Base-by-base conservation (phyloP, 1,284 basidiomycete genomes). In the Microbotryum saponariae region DNA sequence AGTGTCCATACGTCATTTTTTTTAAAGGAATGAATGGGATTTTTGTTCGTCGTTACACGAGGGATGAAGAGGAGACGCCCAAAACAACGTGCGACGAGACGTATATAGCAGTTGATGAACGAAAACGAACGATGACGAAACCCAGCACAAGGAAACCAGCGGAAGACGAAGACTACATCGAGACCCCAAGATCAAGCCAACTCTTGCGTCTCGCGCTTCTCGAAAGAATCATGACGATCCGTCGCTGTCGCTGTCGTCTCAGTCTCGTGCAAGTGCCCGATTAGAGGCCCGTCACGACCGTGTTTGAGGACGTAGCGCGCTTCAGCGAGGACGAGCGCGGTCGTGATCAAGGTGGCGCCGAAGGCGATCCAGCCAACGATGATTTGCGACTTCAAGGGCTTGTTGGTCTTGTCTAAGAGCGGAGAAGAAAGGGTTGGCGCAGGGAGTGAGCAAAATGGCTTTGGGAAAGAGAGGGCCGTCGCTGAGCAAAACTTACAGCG, bases 251-350 rank as follows among this genome's bases (percentile, higher is more conserved):
- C 27, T 6, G 49, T 42, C 49, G 50, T 56, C 54, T 47, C 33
- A 20, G 51, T 44, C 45, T 61, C 53, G 9, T 33, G 49, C 37
- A 42, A 2, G 27, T 20, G 20, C 6, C 37, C 23, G 42, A 37
- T n/a, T 25, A 54, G 37, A 44, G 42, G 6, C n/a, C 21, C 51
- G 29, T 63, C 64, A 16, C 53, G 46, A 14, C 64, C 64, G 62
- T 68, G 33, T 58, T 68, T 66, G 60, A 64, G 60, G 29, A 65
- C 59, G 46, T 68, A 56, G 31, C 67, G 64, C 2, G 64, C 67
- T 53, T 53, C 51, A 1, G 63, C 63, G 45, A 64, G 29, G 23
- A 66, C 62, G 58, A 68, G 64, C 20, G 27, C 50, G 27, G 20
- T 48, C 31, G 59, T 59, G 54, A 67, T 53, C 27, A 51, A 25